Conservation (phyloP, 352 stramenopile genomes). For the Phytophthora pistaciae region DNA sequence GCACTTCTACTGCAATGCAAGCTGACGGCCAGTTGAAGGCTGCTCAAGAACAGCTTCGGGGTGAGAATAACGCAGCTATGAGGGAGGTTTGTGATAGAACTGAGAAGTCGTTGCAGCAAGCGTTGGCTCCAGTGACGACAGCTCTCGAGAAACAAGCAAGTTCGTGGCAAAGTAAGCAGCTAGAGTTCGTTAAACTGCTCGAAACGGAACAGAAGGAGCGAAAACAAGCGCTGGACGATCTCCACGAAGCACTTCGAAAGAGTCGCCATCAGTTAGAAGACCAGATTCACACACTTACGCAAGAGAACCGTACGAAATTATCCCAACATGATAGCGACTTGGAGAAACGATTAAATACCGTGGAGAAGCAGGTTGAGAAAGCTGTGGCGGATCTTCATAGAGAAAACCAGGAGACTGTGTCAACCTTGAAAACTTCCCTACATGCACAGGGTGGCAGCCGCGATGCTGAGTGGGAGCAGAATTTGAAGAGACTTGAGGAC, state of each 20-base stretch:
- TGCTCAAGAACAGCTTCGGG: conserved; percentile 21
- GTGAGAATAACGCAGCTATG: conserved; percentile 19
- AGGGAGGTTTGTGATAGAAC: conserved; percentile 22
- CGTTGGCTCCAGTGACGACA: conserved; percentile 13
- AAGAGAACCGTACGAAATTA: conserved; percentile 49
- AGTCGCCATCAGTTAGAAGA: conserved; percentile 61
- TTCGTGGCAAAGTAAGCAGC: conserved; percentile 40
- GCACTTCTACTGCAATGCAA: conserved; percentile 5
- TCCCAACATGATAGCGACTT: conserved; percentile 36
- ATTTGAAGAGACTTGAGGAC: conserved; percentile 39
- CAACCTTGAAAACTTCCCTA: conserved; percentile 17
- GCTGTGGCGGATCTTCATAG: conserved; percentile 13
- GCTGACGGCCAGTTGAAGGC: conserved; percentile 26
- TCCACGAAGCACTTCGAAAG: conserved; percentile 57
- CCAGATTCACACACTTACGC: conserved; percentile 44
- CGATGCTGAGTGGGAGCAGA: conserved; percentile 27
- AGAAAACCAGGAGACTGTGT: conserved; percentile 22
- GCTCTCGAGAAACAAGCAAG: conserved; percentile 29
- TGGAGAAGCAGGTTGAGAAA: conserved; percentile 38
- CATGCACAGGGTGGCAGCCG: conserved; percentile 15
- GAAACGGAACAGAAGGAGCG: conserved; percentile 63
- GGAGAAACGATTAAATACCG: conserved; percentile 44
- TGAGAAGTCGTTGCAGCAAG: conserved; percentile 33
- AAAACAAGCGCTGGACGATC: conserved; percentile 41
- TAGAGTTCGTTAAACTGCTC: conserved; percentile 42